Conservation (phyloP, 2,329 filamentous ascomycete genomes). For the Drechslera avenae region DNA sequence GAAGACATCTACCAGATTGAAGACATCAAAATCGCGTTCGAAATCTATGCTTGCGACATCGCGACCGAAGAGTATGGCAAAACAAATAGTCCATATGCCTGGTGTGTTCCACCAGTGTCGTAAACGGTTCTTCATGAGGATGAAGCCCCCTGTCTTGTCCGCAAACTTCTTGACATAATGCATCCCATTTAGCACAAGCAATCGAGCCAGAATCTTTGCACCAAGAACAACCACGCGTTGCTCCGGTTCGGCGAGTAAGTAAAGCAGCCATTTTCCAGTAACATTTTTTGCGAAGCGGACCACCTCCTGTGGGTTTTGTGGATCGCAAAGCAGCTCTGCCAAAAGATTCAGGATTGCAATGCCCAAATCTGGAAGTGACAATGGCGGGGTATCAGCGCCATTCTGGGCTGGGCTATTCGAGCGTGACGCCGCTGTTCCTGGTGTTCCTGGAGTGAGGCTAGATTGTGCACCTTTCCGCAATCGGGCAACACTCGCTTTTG, state of each 20-base stretch:
- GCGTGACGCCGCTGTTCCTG: constrained; percentile 31
- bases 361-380: constrained; percentile 72
- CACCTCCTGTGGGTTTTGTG: constrained; percentile 69
- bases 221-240: constrained; percentile 80
- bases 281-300: constrained; percentile 92
- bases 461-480: constrained; percentile 37
- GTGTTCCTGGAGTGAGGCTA: constrained; percentile 34
- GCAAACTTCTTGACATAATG: constrained; percentile 85
- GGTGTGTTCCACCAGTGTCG: constrained; percentile 89
- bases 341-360: constrained; percentile 78
- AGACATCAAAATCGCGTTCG: constrained; percentile 73
- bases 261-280: constrained; percentile 95
- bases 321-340: constrained; percentile 75
- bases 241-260: constrained; percentile 86
- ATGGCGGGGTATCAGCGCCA: constrained; percentile 20
- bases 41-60: constrained; percentile 78
- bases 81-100: constrained; percentile 83
- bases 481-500: constrained; percentile 41
- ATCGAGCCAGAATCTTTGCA: constrained; percentile 79
- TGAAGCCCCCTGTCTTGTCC: constrained; percentile 84
- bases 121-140: constrained; percentile 79
- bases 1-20: constrained; percentile 76
- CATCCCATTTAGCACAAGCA: constrained; percentile 81
- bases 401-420: constrained; percentile 39
- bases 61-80: constrained; percentile 84